These are phyloP conservation scores for Zoysia japonica DNA, from an alignment of 176 grass and related monocot genomes.

Conservation along the genomic window DNA sequence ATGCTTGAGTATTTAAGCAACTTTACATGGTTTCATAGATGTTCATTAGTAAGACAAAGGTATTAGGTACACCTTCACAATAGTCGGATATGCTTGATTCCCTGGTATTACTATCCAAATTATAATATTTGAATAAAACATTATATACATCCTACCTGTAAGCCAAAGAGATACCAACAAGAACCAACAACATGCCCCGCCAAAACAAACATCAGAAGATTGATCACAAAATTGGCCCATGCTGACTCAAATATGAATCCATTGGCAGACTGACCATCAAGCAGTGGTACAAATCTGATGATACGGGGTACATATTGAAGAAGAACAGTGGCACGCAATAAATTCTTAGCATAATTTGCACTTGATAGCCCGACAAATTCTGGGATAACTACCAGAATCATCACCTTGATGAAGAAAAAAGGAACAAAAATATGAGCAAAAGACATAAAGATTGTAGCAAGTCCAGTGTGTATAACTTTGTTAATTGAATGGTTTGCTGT, in stretches of 20 bases:
- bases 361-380: constrained; percentile 75
- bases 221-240: constrained; percentile 96
- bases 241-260: constrained; percentile 97
- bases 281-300: constrained; percentile 86
- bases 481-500: constrained; percentile 7
- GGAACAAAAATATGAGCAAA: constrained; percentile 24
- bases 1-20: constrained; percentile 15
- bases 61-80: not conserved
- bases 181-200: constrained; percentile 97
- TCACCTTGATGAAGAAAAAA: constrained; percentile 64
- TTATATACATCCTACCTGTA: constrained; percentile 61
- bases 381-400: constrained; percentile 91
- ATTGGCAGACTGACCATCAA: constrained; percentile 82
- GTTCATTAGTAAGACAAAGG: not conserved
- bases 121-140: not conserved
- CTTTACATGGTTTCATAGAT: not conserved
- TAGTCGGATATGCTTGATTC: constrained; percentile 5
- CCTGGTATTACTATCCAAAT: not conserved
- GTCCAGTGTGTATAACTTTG: not conserved
- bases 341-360: constrained; percentile 92
- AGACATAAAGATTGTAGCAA: constrained; percentile 2
- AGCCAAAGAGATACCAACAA: constrained; percentile 95
- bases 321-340: constrained; percentile 80
- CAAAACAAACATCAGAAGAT: constrained; percentile 95
- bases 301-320: constrained; percentile 94